Conservation (phyloP, 2,329 filamentous ascomycete genomes). For the Ilyonectria sp. region DNA sequence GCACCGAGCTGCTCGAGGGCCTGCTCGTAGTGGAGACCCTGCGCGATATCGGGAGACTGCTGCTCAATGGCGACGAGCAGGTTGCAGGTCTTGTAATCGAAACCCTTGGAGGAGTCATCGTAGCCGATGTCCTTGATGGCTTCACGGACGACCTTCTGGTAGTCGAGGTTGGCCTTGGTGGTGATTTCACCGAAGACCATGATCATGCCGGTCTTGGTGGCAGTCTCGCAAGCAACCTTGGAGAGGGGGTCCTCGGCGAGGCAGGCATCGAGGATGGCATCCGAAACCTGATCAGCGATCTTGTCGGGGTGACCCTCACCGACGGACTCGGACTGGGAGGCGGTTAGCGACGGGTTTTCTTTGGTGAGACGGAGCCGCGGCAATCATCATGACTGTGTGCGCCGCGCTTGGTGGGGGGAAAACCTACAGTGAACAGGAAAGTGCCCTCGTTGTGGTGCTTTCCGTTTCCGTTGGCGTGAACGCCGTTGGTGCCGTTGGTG, state of each 20-base stretch:
- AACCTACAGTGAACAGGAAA: conserved; percentile 85
- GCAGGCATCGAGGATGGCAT: conserved; percentile 99
- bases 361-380: conserved; percentile 25
- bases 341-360: conserved; percentile 43
- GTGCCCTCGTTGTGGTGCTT: conserved; percentile 74
- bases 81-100: conserved; percentile 99
- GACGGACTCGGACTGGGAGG: conserved; percentile 83
- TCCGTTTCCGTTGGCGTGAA: conserved; percentile 54
- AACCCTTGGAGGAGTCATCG: conserved; percentile 96
- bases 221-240: conserved; percentile 99
- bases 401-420: conserved; percentile 21
- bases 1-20: conserved; percentile 97
- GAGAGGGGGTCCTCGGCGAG: conserved; percentile 94
- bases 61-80: conserved; percentile 99
- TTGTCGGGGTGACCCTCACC: conserved; percentile 95
- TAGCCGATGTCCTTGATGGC: conserved; percentile 99
- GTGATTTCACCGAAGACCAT: conserved; percentile 99
- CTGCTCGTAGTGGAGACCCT: conserved; percentile 98
- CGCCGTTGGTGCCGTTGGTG: conserved; percentile 59
- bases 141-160: conserved; percentile 96
- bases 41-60: conserved; percentile 98
- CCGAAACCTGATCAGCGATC: conserved; percentile 98
- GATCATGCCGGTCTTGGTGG: conserved; percentile 99
- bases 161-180: conserved; percentile 95
- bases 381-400: conserved; percentile 25